Conservation (phyloP, 129 eudicot genomes). For the Lactuca saligna region DNA sequence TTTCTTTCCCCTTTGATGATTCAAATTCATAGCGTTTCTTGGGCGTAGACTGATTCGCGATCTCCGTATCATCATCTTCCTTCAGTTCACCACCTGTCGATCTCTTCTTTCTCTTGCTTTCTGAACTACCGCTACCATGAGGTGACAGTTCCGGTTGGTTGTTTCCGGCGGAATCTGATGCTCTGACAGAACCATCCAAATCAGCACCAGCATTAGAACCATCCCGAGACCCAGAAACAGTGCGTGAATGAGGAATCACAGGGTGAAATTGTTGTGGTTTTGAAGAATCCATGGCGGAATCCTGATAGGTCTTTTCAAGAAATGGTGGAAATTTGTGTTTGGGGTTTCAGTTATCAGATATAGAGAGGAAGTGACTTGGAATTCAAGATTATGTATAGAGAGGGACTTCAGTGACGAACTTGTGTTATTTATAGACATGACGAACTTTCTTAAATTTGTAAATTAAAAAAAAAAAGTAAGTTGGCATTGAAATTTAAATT, state of each 20-base stretch:
- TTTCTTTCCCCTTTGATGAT: conserved; percentile 1
- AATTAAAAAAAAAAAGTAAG: too few relatives aligned
- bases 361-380: not conserved
- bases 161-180: not conserved
- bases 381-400: not conserved
- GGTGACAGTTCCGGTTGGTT: not conserved
- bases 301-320: not conserved
- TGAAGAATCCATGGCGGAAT: not conserved
- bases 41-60: not conserved
- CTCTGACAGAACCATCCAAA: not conserved
- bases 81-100: too few relatives aligned
- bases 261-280: not conserved
- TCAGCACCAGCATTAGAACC: not conserved
- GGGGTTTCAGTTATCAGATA: not conserved
- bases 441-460: too few relatives aligned
- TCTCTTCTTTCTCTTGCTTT: not conserved
- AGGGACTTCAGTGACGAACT: not conserved
- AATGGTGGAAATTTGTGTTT: too few relatives aligned
- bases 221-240: too few relatives aligned
- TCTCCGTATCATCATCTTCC: too few relatives aligned
- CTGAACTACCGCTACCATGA: not conserved
- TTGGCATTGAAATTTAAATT: too few relatives aligned
- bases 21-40: not conserved
- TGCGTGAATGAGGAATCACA: not conserved
- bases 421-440: too few relatives aligned